Evolutionary conservation across 2,329 filamentous ascomycete genomes (phyloP).

Genomic region (Phialophora verrucosa): DNA sequence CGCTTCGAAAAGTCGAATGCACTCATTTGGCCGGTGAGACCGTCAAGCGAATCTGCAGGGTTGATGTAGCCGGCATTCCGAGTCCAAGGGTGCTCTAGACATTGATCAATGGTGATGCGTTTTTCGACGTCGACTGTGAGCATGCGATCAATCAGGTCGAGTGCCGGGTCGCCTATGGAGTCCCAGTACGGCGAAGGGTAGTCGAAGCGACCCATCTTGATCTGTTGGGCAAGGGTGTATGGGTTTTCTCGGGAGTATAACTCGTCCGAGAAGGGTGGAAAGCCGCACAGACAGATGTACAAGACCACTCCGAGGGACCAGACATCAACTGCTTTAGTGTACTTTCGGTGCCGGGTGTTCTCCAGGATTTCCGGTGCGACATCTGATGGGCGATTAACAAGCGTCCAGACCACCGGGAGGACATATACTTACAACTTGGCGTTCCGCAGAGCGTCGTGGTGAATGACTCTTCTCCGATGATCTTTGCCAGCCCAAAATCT

Average conservation of each 20-base stretch:
- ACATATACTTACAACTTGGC: constrained; percentile 73
- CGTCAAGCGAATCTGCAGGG: constrained; percentile 85
- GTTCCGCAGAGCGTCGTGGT: constrained; percentile 95
- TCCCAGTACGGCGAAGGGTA: constrained; percentile 98
- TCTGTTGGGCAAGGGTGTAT: constrained; percentile 85
- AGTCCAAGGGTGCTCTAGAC: constrained; percentile 89
- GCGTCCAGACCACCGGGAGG: constrained; percentile 31
- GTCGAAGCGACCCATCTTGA: constrained; percentile 85
- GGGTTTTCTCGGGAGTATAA: constrained; percentile 81
- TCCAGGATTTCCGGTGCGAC: constrained; percentile 95
- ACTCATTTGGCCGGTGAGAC: constrained; percentile 83
- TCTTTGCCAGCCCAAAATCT: constrained; percentile 96
- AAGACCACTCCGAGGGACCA: constrained; percentile 98
- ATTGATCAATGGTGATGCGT: constrained; percentile 87
- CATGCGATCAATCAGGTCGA: constrained; percentile 95
- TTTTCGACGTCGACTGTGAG: constrained; percentile 83
- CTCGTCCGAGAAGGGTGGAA: constrained; percentile 96
- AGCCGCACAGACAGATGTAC: constrained; percentile 96
- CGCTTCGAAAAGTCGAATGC: constrained; percentile 82
- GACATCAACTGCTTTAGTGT: constrained; percentile 92
- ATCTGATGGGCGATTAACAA: constrained; percentile 53
- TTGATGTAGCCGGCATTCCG: constrained; percentile 57
- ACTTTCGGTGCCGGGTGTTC: constrained; percentile 79
- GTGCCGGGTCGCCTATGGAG: constrained; percentile 79
- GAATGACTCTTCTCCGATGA: constrained; percentile 97